A percentile compares a stretch with the other conserved stretches of the same genome.
Conservation (phyloP, 2,329 filamentous ascomycete species). For the Pestalotiopsis sp. region DNA sequence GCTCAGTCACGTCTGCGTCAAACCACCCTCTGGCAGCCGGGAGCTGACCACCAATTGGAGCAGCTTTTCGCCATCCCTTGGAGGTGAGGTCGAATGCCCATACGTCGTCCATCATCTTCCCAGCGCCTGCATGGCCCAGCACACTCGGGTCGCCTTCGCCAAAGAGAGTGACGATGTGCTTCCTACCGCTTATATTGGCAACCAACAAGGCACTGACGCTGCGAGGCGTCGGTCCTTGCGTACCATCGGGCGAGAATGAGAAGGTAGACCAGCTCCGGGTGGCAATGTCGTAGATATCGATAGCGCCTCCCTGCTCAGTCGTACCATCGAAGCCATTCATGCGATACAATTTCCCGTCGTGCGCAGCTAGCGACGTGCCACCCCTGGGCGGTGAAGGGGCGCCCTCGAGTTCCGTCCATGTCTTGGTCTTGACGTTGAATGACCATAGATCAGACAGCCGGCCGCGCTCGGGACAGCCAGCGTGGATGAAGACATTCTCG, state of each 20-base stretch:
- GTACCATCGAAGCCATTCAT: conserved; percentile 69
- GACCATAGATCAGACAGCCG: conserved; percentile 64
- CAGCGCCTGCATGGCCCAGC: background rate
- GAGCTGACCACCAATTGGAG: background rate
- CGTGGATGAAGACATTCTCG: conserved; percentile 59
- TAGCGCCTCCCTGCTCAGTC: conserved; percentile 57
- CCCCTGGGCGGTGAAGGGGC: conserved; percentile 57
- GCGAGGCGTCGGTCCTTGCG: background rate
- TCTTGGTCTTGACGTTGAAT: conserved; percentile 48
- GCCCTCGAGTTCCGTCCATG: conserved; percentile 55
- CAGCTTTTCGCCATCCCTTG: background rate
- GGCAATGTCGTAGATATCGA: conserved; percentile 49
- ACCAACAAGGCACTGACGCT: background rate
- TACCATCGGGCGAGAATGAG: background rate
- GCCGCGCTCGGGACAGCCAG: conserved; percentile 61
- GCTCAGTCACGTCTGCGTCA: background rate
- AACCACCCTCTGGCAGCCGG: conserved; percentile 1
- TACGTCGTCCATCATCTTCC: background rate
- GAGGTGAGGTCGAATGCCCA: background rate
- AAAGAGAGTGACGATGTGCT: background rate
- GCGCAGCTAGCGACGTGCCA: conserved; percentile 51
- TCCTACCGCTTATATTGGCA: background rate
- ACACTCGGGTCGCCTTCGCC: background rate
- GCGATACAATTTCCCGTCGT: conserved; percentile 50
- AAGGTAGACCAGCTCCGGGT: conserved; percentile 25